A percentile compares a stretch with the other conserved stretches of the same genome.
phyloP scores from a whole-genome alignment of 345 rosid genomes.

The Euclidium syriacum region DNA sequence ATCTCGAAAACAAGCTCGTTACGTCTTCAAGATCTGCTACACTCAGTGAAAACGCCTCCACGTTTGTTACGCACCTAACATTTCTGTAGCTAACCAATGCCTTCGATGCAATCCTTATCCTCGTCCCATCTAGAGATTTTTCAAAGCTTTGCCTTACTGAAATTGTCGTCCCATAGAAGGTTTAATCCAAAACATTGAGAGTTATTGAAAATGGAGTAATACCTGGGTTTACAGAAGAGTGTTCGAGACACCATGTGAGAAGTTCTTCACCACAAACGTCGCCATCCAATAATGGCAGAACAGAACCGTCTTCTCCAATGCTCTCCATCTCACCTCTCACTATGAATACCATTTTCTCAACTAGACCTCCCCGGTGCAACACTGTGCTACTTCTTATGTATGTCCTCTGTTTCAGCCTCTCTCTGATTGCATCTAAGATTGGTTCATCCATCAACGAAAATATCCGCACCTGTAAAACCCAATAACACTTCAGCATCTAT shows the following conservation, averaged over 20 bases:
- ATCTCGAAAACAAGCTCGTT: constrained; percentile 58
- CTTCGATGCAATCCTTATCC: constrained; percentile 40
- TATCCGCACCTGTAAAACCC: constrained; percentile 58
- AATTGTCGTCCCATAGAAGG: not conserved
- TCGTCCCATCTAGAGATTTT: constrained; percentile 47
- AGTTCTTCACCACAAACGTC: constrained; percentile 90
- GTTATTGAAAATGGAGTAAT: not conserved
- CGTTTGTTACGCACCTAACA: constrained; percentile 64
- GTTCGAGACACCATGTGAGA: constrained; percentile 84
- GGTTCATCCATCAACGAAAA: constrained; percentile 69
- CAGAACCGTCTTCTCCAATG: constrained; percentile 49
- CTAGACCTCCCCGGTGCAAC: constrained; percentile 46
- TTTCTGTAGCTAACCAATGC: constrained; percentile 50
- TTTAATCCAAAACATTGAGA: not conserved
- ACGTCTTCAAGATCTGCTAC: constrained; percentile 86
- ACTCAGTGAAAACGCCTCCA: constrained; percentile 79
- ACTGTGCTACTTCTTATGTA: constrained; percentile 61
- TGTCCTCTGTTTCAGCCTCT: constrained; percentile 66
- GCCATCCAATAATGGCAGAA: constrained; percentile 51
- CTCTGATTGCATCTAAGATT: constrained; percentile 61
- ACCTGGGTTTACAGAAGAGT: constrained; percentile 62
- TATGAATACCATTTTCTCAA: constrained; percentile 81
- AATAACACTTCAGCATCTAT: not conserved
- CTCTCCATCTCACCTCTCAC: constrained; percentile 84
- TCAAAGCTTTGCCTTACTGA: not conserved